These are phyloP conservation scores for Zygotorulaspora florentina DNA, from an alignment of 805 yeast genomes.

Conservation along the genomic window DNA sequence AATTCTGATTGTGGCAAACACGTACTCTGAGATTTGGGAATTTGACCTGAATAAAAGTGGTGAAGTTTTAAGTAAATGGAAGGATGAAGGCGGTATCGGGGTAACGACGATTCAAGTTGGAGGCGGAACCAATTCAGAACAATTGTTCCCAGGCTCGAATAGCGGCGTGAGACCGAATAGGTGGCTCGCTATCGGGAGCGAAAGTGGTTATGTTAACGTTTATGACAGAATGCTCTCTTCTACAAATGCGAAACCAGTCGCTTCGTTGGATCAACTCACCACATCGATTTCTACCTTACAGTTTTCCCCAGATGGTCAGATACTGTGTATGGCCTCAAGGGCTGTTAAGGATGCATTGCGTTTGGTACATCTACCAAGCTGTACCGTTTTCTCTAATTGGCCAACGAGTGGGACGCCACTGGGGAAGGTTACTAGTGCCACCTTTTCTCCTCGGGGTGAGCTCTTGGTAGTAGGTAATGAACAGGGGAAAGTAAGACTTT, in stretches of 20 bases:
- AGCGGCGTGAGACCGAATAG: constrained; percentile 41
- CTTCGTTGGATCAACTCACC: constrained; percentile 70
- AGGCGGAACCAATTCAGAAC: constrained; percentile 41
- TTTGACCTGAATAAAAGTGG: constrained; percentile 51
- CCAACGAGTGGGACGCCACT: constrained; percentile 95
- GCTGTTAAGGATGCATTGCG: constrained; percentile 82
- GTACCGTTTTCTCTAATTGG: constrained; percentile 89
- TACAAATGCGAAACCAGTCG: constrained; percentile 44
- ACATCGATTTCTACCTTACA: constrained; percentile 70
- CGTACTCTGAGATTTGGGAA: constrained; percentile 87
- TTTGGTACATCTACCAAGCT: constrained; percentile 81
- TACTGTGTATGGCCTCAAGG: constrained; percentile 79
- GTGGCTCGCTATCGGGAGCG: constrained; percentile 86
- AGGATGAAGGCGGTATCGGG: constrained; percentile 81
- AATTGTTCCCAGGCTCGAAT: constrained; percentile 23
- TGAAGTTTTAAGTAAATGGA: constrained; percentile 64
- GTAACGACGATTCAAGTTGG: constrained; percentile 74
- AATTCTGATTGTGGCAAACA: constrained; percentile 56
- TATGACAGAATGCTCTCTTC: constrained; percentile 53
- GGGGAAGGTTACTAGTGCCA: constrained; percentile 82
- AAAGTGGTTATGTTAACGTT: constrained; percentile 82
- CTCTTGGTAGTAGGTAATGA: constrained; percentile 88
- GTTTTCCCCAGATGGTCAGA: constrained; percentile 85
- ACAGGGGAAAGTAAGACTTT: constrained; percentile 82
- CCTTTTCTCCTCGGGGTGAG: constrained; percentile 76